phyloP scores from a whole-genome alignment of 2,329 filamentous ascomycete genomes.

The Sporothrix sp. region DNA sequence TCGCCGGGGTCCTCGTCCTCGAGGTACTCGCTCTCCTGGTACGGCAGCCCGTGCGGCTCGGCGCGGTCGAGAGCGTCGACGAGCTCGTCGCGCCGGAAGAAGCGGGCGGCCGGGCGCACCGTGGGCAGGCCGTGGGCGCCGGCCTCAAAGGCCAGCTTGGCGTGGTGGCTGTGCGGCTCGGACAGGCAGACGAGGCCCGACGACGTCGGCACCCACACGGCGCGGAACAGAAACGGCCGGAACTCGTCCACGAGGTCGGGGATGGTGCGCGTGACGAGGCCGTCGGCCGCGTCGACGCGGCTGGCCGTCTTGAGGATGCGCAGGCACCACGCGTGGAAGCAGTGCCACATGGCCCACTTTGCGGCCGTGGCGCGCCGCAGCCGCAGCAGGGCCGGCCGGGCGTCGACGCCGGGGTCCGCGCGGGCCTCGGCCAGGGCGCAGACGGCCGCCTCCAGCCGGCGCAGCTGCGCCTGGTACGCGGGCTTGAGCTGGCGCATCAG shows the following conservation, averaged over 20 bases:
- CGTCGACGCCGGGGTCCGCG: background rate
- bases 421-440: constrained; percentile 14
- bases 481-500: constrained; percentile 23
- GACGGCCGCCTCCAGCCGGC: constrained; percentile 17
- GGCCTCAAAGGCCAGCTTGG: too few species aligned
- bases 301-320: constrained; percentile 18
- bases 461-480: constrained; percentile 22
- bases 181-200: constrained; percentile 32
- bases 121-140: constrained; percentile 11
- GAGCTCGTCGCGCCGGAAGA: background rate
- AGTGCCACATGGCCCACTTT: constrained; percentile 26
- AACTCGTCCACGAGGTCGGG: constrained; percentile 40
- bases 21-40: too few species aligned
- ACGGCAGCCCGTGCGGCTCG: background rate
- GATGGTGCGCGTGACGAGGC: constrained; percentile 20
- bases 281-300: background rate
- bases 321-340: constrained; percentile 23
- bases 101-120: constrained; percentile 4
- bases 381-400: constrained; percentile 14
- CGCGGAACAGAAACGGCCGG: constrained; percentile 33
- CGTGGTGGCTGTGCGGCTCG: constrained; percentile 16
- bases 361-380: constrained; percentile 20
- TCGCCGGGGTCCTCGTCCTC: too few species aligned
- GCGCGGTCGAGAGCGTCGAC: background rate
- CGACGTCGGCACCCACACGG: constrained; percentile 27